phyloP scores from a whole-genome alignment of 176 grass and related monocot genomes.

The Urochloa ruziziensis region DNA sequence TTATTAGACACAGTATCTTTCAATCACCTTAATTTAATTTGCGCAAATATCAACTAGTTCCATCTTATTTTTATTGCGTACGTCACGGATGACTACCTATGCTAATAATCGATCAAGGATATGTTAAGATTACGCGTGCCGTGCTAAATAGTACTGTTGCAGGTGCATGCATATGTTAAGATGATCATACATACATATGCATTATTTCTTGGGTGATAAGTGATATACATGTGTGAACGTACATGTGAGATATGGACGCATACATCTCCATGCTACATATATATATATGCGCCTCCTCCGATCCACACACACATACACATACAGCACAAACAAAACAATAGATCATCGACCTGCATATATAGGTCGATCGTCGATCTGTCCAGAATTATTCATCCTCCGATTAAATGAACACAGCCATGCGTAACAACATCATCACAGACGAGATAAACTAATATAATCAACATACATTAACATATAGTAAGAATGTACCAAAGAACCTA shows the following conservation, averaged over 20 bases:
- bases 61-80: too few species aligned
- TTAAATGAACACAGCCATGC: slow-evolving; percentile 10
- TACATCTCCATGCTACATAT: neutral
- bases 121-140: too few species aligned
- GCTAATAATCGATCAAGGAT: too few species aligned
- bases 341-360: neutral
- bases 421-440: neutral
- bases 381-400: slow-evolving; percentile 26
- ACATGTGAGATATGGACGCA: neutral
- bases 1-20: too few species aligned
- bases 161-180: neutral
- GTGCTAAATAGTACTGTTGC: too few species aligned
- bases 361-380: too few species aligned
- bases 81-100: too few species aligned
- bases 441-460: slow-evolving; percentile 16
- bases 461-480: slow-evolving; percentile 33
- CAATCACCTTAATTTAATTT: too few species aligned
- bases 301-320: neutral
- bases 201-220: neutral
- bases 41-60: too few species aligned
- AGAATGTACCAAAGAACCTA: neutral
- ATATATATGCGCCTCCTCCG: neutral
- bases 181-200: neutral
- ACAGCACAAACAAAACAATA: neutral
- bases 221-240: neutral